These are phyloP conservation scores for Penicillium malachiteum DNA, from an alignment of 495 filamentous ascomycete genomes.

Conservation along the genomic window DNA sequence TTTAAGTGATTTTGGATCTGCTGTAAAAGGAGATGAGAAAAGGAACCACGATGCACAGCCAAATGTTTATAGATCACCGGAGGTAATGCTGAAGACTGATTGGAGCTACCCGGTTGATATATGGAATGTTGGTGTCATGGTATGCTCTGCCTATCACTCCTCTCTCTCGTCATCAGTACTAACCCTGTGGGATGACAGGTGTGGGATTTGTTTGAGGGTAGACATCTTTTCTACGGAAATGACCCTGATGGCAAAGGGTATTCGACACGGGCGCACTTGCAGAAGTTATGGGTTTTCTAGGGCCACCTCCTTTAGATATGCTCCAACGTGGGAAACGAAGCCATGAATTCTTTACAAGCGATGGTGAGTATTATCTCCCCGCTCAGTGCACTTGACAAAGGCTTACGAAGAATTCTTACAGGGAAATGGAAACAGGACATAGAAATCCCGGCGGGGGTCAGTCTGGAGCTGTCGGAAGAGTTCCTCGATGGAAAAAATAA, in stretches of 20 bases:
- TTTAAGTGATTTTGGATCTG: conserved; percentile 80
- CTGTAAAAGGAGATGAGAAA: conserved; percentile 21
- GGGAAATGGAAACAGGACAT: too few species aligned
- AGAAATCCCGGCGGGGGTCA: too few species aligned
- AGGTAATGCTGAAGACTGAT: conserved; percentile 1
- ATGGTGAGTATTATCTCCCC: conserved; percentile 23
- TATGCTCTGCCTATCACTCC: too few species aligned
- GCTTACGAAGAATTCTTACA: background rate
- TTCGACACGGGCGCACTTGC: conserved; percentile 44
- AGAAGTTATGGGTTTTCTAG: conserved; percentile 46
- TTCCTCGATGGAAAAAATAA: too few species aligned
- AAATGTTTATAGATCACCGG: background rate
- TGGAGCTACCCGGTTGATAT: conserved; percentile 51
- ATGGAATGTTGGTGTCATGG: conserved; percentile 43
- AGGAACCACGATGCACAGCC: conserved; percentile 1
- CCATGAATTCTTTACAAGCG: conserved; percentile 35
- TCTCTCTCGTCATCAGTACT: conserved; percentile 1
- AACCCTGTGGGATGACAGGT: conserved; percentile 13
- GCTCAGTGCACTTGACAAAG: background rate
- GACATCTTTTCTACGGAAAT: conserved; percentile 42
- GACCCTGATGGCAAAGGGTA: conserved; percentile 44
- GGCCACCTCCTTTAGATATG: conserved; percentile 44
- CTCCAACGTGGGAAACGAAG: conserved; percentile 35
- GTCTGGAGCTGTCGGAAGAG: too few species aligned
- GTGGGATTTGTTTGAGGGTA: conserved; percentile 49